Percentiles rank a stretch among this genome's conserved stretches.
Evolutionary conservation across 2,329 filamentous ascomycete species (phyloP).

Genomic region (Beauveria scarabaeidicola): DNA sequence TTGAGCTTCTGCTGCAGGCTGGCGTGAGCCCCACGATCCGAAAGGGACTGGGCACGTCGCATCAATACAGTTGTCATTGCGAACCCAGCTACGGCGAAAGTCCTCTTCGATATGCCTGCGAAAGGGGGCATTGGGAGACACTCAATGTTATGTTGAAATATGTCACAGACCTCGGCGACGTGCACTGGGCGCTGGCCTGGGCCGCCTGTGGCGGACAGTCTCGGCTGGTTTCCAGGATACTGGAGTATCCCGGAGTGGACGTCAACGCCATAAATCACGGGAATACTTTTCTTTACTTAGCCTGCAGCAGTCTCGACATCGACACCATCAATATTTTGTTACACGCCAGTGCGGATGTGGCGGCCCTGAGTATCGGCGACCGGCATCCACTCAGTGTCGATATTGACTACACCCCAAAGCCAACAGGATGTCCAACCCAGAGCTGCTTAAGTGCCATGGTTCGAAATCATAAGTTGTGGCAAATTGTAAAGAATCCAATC

Average conservation of each 20-base stretch:
- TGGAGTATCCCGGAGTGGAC: neutral
- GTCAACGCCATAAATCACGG: neutral
- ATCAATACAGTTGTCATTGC: neutral
- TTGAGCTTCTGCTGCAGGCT: constrained; percentile 16
- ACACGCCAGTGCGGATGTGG: constrained; percentile 18
- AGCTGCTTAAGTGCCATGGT: neutral
- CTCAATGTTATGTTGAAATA: neutral
- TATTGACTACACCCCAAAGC: neutral
- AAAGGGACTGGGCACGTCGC: neutral
- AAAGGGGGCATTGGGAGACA: neutral
- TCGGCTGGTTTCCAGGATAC: neutral
- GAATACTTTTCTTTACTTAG: neutral
- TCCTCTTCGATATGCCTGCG: neutral
- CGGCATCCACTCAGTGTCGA: neutral
- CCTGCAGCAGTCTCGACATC: neutral
- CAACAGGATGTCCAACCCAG: neutral
- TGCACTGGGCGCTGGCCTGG: constrained; percentile 3
- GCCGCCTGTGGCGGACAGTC: neutral
- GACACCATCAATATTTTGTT: neutral
- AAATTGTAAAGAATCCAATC: neutral
- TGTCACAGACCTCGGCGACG: neutral
- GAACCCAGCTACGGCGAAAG: neutral
- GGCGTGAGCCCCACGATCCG: neutral
- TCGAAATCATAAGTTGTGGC: neutral
- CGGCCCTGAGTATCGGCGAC: constrained; percentile 8